Conservation (phyloP, 306 rosid species). For the cucumber (Cucumis sativus) region Cucumber_9930_V3 NC_026657.2:11225001-11225500, state of each 20-base stretch:
- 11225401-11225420: background rate
- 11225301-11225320: constrained; percentile 71
- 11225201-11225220: constrained; percentile 90
- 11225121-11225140: background rate
- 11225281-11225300: constrained; percentile 82
- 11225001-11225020: background rate
- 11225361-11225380: background rate
- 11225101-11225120: background rate
- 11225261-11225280: constrained; percentile 82
- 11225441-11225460: background rate
- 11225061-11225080: background rate
- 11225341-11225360: background rate
- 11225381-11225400: background rate
- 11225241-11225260: constrained; percentile 41
- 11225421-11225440: background rate
- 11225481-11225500: background rate
- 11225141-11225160: constrained; percentile 42
- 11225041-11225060: background rate
- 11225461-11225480: background rate
- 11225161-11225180: constrained; percentile 82
- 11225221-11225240: constrained; percentile 37
- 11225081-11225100: background rate
- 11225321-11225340: constrained; percentile 4
- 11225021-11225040: background rate
- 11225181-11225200: constrained; percentile 83